Base-by-base conservation (phyloP, 306 rosid species). In the Oemleria cerasiformis region DNA sequence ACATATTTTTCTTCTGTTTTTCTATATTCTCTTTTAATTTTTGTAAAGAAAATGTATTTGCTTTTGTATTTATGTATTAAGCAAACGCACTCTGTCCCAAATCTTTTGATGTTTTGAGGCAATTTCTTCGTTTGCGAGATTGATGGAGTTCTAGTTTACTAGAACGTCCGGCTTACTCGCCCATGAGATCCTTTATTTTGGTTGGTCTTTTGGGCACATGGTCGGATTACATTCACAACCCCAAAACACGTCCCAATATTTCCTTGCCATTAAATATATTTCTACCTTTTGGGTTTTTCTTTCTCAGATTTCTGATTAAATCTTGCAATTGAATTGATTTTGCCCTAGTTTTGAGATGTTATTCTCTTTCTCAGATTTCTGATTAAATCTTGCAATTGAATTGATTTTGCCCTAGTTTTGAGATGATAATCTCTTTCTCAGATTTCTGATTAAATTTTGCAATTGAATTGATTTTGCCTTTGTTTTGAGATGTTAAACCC, bases 71-170 rank as follows among this genome's bases (percentile, higher is more conserved):
- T 38, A 23, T 38, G 36, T 4, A 23, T 1, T 16, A 74, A 75
- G 97, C 94, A 92, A 87, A 86, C 94, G 83, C 97, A 89, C 93
- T 89, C 90, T 89, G 96, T 92, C 92, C 88, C 88, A 19, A 71
- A 84, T 83, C 92, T 53, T 76, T 80, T 58, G 70, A 84, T 86
- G 90, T 87, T 87, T 77, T 83, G 94, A 61, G 92, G 88, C 96
- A 89, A 87, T 92, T 92, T 87, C 97, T 89, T 89, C 93, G 92
- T 92, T 89, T 89, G 96, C 92, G 16, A 92, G 1, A 86, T 42
- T 60, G 23, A 65, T 23, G 43, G 4, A 44, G 13, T 63, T 73
- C 53, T 65, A 43, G 8, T 47, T 38, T 42, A 7, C 63, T 34
- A 58, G 61, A 69, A 41, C 41, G 51, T 82, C 86, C 82, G 25